These are phyloP conservation scores for Fusarium solani-melongenae DNA, from an alignment of 2,329 filamentous ascomycete genomes.

Conservation along the genomic window DNA sequence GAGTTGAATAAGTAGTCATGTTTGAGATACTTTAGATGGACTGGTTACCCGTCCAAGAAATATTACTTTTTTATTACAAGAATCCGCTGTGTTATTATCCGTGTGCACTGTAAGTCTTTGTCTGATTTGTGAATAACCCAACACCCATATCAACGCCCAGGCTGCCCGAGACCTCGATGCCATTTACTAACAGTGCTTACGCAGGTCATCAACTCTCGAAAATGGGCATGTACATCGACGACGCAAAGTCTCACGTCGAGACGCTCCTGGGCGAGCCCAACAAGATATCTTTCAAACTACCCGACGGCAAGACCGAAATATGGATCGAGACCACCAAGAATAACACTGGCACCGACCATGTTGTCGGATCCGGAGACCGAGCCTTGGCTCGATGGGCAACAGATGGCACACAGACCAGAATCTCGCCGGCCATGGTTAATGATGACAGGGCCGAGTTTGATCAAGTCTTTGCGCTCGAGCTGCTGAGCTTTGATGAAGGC, in stretches of 20 bases:
- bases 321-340: constrained; percentile 6
- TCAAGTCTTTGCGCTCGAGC: not conserved
- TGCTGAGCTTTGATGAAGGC: not conserved
- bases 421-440: constrained; percentile 25
- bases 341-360: not conserved
- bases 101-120: not conserved
- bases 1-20: not conserved
- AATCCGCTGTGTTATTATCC: not conserved
- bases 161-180: not conserved
- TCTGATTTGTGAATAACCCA: not conserved
- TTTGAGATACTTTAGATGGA: not conserved
- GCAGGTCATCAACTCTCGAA: not conserved
- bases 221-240: not conserved
- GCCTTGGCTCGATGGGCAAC: constrained; percentile 12
- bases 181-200: not conserved
- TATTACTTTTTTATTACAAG: not conserved
- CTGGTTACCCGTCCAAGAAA: not conserved
- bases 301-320: constrained; percentile 15
- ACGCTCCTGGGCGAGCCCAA: not conserved
- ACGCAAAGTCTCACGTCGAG: not conserved
- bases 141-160: not conserved
- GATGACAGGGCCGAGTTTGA: constrained; percentile 13
- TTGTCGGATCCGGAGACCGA: constrained; percentile 1
- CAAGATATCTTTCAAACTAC: constrained; percentile 2
- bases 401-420: not conserved